Evolutionary conservation across 352 stramenopile genomes (phyloP), one percentile per base, ranked within the genome.

Genomic region (Pythium graminicola): DNA sequence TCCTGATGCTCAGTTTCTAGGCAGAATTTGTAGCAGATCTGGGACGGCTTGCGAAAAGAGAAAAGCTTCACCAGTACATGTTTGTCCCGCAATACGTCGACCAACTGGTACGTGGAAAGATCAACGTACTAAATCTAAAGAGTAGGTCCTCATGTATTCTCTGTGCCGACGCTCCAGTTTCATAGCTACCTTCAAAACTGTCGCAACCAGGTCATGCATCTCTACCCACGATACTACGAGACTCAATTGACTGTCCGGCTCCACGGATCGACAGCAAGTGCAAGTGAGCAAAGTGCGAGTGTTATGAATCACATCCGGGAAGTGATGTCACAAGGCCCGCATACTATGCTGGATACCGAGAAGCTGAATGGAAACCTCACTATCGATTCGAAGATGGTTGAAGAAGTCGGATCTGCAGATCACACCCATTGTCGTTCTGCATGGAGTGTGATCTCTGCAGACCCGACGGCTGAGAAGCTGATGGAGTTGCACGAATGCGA

Each of bases 401-500:
- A 28, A 14, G 44, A 49, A 16, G n/a, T 48, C 2, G 23, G 32
- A 8, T 22, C 39, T 19, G 22, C 20, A 3, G 13, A 43, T 23
- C 23, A 45, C 6, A 13, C 29, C 6, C 9, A 38, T 4, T n/a
- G n/a, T 8, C 24, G 20, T 26, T 14, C 16, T 10, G 14, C 17
- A 3, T 66, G 59, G 59, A 33, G 33, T 17, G 53, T 65, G 17
- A 84, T 90, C 38, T 93, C 83, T 1, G 62, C 69, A 0, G 83
- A 93, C 44, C 16, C 56, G 3, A 64, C 70, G 2, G 79, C 80
- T 0, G 67, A 77, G 24, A 42, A 69, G 11, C 64, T 93, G 20
- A 87, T 92, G 75, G 63, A 81, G 22, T 50, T 72, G 43, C 71
- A 83, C 39, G 60, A 85, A 14, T 93, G 83, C 27, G 73, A 90